Conservation (phyloP, 2,329 filamentous ascomycete genomes). For the Colletotrichum orchidophilum region DNA sequence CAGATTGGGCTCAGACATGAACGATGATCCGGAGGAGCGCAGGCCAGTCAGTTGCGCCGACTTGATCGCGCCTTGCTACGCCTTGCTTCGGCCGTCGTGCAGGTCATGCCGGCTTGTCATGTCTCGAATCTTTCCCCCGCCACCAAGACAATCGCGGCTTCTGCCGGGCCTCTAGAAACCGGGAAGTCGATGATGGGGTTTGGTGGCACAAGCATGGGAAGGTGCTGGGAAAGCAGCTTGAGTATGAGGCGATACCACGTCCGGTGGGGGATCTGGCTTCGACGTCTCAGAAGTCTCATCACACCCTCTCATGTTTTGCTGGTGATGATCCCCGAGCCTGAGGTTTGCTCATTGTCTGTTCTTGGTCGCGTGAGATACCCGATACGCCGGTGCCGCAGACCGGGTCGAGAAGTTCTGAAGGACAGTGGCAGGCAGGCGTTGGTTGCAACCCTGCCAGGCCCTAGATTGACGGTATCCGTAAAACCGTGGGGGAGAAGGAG, state of each 20-base stretch:
- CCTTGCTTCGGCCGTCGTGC: slow-evolving; percentile 9
- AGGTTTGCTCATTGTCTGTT: background rate
- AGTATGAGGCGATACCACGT: background rate
- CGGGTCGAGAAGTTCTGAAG: slow-evolving; percentile 9
- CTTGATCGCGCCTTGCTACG: background rate
- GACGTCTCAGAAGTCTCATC: background rate
- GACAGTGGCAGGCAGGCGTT: background rate
- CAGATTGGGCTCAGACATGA: background rate
- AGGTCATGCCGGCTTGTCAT: slow-evolving; percentile 11
- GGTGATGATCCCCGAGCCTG: background rate
- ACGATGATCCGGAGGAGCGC: background rate
- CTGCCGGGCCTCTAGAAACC: background rate
- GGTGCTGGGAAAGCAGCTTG: background rate
- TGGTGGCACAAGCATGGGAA: background rate
- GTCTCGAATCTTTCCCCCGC: slow-evolving; percentile 16
- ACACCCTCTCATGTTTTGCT: background rate
- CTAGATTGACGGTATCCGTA: background rate
- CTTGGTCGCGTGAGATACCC: background rate
- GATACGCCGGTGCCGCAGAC: background rate
- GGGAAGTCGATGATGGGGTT: background rate
- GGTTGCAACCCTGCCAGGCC: background rate
- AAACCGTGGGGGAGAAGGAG: background rate
- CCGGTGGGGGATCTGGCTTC: background rate
- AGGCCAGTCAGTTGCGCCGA: background rate
- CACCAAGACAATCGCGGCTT: background rate